These are phyloP conservation scores for Cercospora zeae-maydis DNA, from an alignment of 2,329 filamentous ascomycete genomes.

Conservation along the genomic window DNA sequence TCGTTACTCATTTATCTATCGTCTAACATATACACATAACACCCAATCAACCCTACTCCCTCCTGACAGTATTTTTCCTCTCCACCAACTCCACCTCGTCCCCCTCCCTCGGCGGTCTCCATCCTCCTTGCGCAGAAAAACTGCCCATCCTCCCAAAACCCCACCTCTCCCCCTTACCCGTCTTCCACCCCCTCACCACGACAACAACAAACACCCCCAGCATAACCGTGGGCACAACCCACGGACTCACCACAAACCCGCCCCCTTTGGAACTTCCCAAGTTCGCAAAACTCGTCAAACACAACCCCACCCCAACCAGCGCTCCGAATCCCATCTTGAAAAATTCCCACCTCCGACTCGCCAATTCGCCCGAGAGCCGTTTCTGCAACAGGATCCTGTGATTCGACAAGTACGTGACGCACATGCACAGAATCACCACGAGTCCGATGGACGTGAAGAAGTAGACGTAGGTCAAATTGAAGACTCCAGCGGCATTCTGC, in stretches of 20 bases:
- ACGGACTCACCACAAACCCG: slow-evolving; percentile 7
- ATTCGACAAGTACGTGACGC: slow-evolving; percentile 27
- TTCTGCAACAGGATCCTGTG: background rate
- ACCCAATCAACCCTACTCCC: background rate
- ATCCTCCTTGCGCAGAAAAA: background rate
- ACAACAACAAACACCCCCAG: slow-evolving; percentile 7
- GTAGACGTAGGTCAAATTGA: slow-evolving; percentile 32
- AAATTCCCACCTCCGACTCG: slow-evolving; percentile 24
- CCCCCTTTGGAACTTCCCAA: background rate
- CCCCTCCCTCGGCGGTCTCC: background rate
- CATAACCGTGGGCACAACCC: slow-evolving; percentile 9
- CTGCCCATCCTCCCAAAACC: background rate
- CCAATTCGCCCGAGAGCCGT: slow-evolving; percentile 8
- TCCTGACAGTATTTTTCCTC: background rate
- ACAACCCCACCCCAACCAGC: slow-evolving; percentile 7
- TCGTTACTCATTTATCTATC: background rate
- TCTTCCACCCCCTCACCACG: slow-evolving; percentile 1
- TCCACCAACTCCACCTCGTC: slow-evolving; percentile 8
- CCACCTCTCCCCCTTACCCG: background rate
- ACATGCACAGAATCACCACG: slow-evolving; percentile 32
- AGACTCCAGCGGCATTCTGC: slow-evolving; percentile 10
- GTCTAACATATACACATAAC: background rate
- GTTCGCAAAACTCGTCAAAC: slow-evolving; percentile 9
- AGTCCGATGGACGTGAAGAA: slow-evolving; percentile 32
- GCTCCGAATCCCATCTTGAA: slow-evolving; percentile 24